Evolutionary conservation across 805 yeast species (phyloP).

Genomic region (Pichia gijzeniarum): DNA sequence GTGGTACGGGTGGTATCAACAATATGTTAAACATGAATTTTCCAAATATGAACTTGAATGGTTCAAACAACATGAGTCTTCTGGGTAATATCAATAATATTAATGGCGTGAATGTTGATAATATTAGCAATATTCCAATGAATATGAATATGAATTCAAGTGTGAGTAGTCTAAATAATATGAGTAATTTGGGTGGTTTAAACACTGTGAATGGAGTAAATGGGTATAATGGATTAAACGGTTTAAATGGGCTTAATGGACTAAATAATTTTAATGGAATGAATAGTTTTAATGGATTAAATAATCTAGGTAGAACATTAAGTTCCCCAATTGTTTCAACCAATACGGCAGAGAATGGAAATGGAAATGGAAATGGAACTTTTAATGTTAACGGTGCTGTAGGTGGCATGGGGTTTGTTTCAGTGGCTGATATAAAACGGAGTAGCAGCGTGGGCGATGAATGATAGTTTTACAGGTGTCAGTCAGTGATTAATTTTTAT

Average conservation of each 20-base stretch:
- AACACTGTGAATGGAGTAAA: background rate
- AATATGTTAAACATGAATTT: background rate
- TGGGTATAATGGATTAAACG: slow-evolving; percentile 1
- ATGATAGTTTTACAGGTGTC: slow-evolving; percentile 1
- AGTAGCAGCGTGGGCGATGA: slow-evolving; percentile 1
- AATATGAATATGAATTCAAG: background rate
- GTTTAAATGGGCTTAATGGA: slow-evolving; percentile 6
- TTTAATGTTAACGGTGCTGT: background rate
- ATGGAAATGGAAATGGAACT: background rate
- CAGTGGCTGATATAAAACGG: background rate
- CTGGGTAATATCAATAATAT: background rate
- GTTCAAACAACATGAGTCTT: background rate
- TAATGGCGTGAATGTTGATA: background rate
- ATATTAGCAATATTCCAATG: background rate
- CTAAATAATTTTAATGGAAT: background rate
- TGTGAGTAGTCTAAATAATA: background rate
- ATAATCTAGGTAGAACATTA: slow-evolving; percentile 1
- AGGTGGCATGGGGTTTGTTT: slow-evolving; percentile 1
- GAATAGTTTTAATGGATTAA: slow-evolving; percentile 5
- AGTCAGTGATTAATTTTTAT: no score
- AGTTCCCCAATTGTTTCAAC: slow-evolving; percentile 7
- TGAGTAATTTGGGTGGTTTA: background rate
- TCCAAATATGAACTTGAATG: slow-evolving; percentile 5
- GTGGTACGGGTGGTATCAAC: slow-evolving; percentile 2
- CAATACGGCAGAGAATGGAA: background rate